A percentile compares a stretch with the other conserved stretches of the same genome.
These are phyloP conservation scores for Aspergillus proliferans DNA, from an alignment of 2,329 filamentous ascomycete species.

Conservation along the genomic window DNA sequence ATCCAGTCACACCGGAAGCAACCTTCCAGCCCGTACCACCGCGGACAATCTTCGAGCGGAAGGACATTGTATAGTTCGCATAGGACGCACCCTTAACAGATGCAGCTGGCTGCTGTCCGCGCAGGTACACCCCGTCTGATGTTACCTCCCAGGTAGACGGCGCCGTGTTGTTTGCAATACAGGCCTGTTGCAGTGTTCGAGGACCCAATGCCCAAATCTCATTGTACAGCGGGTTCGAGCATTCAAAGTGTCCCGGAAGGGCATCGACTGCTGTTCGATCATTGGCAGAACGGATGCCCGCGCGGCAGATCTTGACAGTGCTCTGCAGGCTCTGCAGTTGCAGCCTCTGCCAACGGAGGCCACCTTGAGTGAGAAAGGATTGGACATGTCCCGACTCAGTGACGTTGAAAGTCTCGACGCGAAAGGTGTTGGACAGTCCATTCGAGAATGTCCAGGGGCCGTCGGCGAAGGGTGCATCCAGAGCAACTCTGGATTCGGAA, in stretches of 20 bases:
- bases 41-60: slow-evolving; percentile 9
- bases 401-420: slow-evolving; percentile 14
- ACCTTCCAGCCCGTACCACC: slow-evolving; percentile 12
- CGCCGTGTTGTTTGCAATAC: slow-evolving; percentile 6
- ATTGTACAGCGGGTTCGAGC: slow-evolving; percentile 10
- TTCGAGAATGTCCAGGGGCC: slow-evolving; percentile 13
- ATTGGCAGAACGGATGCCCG: background rate
- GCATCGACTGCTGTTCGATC: slow-evolving; percentile 1
- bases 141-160: slow-evolving; percentile 12
- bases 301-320: slow-evolving; percentile 1
- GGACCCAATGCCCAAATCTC: slow-evolving; percentile 12
- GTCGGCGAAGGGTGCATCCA: slow-evolving; percentile 8
- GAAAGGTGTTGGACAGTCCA: slow-evolving; percentile 9
- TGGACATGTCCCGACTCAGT: slow-evolving; percentile 5
- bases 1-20: slow-evolving; percentile 8
- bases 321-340: background rate
- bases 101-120: slow-evolving; percentile 9
- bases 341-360: slow-evolving; percentile 11
- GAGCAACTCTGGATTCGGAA: slow-evolving; percentile 8
- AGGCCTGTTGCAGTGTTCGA: slow-evolving; percentile 10
- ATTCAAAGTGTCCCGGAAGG: slow-evolving; percentile 6
- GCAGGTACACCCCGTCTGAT: slow-evolving; percentile 5
- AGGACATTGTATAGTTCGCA: slow-evolving; percentile 10
- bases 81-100: slow-evolving; percentile 6
- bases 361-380: slow-evolving; percentile 13